phyloP scores from a whole-genome alignment of 2,329 filamentous ascomycete genomes.

The Pseudocercospora eumusae region DNA sequence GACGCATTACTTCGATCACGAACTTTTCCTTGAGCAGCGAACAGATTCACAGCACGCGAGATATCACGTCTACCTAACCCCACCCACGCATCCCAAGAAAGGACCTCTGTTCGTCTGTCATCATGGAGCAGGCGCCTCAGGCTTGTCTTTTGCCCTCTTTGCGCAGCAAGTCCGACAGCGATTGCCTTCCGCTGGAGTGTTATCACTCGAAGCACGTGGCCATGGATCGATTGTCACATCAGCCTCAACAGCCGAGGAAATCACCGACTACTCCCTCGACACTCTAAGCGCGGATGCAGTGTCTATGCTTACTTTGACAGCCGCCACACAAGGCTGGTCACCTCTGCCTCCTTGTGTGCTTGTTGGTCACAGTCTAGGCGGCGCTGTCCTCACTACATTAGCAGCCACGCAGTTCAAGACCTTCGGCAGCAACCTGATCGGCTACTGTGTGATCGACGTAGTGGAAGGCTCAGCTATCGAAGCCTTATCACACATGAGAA shows the following conservation, averaged over 20 bases:
- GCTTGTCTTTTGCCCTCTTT: constrained; percentile 84
- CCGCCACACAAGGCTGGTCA: constrained; percentile 69
- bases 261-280: constrained; percentile 69
- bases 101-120: constrained; percentile 90
- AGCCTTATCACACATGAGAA: constrained; percentile 90
- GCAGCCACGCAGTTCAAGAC: constrained; percentile 54
- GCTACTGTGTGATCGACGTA: constrained; percentile 88
- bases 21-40: constrained; percentile 68
- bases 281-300: constrained; percentile 74
- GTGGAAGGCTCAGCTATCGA: constrained; percentile 95
- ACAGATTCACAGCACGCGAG: constrained; percentile 53
- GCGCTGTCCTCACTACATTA: constrained; percentile 84
- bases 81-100: constrained; percentile 61
- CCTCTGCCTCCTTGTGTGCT: constrained; percentile 73
- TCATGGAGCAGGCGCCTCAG: constrained; percentile 91
- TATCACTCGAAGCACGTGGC: constrained; percentile 82
- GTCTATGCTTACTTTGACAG: constrained; percentile 66
- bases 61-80: constrained; percentile 86
- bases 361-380: constrained; percentile 89
- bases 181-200: constrained; percentile 76
- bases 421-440: constrained; percentile 70
- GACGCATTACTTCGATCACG: constrained; percentile 88
- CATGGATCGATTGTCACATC: constrained; percentile 72
- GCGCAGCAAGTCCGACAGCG: constrained; percentile 73
- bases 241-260: constrained; percentile 39